Evolutionary conservation across 2,329 filamentous ascomycete species (phyloP), one percentile per base, ranked within the genome.

Genomic region (Aspergillus fischeri): DNA sequence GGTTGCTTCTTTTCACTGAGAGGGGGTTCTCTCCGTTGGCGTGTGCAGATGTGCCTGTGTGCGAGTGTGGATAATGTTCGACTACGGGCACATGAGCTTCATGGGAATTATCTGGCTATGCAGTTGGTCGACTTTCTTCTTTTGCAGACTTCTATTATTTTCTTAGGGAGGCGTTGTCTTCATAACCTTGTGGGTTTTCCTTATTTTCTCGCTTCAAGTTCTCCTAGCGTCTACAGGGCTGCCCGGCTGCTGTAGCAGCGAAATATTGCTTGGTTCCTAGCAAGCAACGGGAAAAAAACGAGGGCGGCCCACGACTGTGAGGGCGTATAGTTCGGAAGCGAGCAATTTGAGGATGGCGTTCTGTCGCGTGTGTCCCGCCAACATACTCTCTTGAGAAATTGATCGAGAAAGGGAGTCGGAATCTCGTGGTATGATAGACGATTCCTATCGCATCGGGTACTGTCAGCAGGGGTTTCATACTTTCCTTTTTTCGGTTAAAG

Each of bases 151-250:
- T 74, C 71, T 68, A 63, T 55, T 60, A 51, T 71, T 73, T 73
- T 70, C 71, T 69, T 73, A 75, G 73, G 73, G 73, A 75, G 73
- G 73, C 73, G 73, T 75, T 75, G 70, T 74, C 68, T 73, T 73
- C 69, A 74, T 74, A 68, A 72, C 68, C 68, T 70, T 67, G 67
- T 67, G 70, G 68, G 68, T 65, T 69, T 72, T 70, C 68, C 61
- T 66, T 65, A 21, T 47, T 67, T 63, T 65, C 58, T 61, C 59
- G 62, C 65, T 63, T 64, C 60, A 60, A 60, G 59, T 57, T 65
- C 63, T 62, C 55, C 62, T 66, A 62, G 58, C 60, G 61, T 60
- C 63, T 51, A 57, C 59, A 52, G 59, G 58, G 58, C 58, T 54
- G 56, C 56, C 66, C 63, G 65, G 67, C 70, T 62, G 61, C 61